Conservation (phyloP, 331 rosid genomes). For the Erythrophleum ivorense region DNA sequence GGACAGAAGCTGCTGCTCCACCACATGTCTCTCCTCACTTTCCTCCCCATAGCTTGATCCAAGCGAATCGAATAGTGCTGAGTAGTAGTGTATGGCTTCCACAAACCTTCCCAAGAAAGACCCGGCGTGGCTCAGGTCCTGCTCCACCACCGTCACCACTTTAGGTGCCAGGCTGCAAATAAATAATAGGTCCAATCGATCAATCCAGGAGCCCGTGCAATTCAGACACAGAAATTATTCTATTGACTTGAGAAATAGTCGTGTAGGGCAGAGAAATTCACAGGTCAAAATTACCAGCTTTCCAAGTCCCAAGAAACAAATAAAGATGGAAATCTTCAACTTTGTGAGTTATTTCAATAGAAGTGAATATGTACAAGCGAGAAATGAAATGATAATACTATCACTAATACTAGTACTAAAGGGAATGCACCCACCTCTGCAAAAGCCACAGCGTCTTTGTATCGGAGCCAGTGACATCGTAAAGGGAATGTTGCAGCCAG, state of each 20-base stretch:
- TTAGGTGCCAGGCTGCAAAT: constrained; percentile 81
- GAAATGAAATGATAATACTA: not conserved
- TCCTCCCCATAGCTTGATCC: constrained; percentile 96
- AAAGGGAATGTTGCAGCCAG: constrained; percentile 97
- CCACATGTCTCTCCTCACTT: constrained; percentile 95
- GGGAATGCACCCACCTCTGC: constrained; percentile 68
- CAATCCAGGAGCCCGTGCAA: constrained; percentile 17
- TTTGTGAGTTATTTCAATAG: constrained; percentile 33
- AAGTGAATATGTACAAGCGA: not conserved
- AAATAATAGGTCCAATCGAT: not conserved
- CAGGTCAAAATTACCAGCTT: no score
- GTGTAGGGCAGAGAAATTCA: not conserved
- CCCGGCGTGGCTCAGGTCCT: constrained; percentile 92
- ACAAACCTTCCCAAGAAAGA: constrained; percentile 95
- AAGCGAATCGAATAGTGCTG: constrained; percentile 90
- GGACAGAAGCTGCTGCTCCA: constrained; percentile 90
- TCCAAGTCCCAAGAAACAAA: no score
- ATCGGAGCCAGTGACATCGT: constrained; percentile 96
- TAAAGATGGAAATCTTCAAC: not conserved
- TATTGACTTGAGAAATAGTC: not conserved
- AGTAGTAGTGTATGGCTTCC: constrained; percentile 97
- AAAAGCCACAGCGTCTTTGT: constrained; percentile 87
- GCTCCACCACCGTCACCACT: constrained; percentile 98
- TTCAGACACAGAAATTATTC: not conserved
- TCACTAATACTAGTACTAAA: no score